These are phyloP conservation scores for Boletus rubescentipes DNA, from an alignment of 768 basidiomycete genomes.

Conservation along the genomic window DNA sequence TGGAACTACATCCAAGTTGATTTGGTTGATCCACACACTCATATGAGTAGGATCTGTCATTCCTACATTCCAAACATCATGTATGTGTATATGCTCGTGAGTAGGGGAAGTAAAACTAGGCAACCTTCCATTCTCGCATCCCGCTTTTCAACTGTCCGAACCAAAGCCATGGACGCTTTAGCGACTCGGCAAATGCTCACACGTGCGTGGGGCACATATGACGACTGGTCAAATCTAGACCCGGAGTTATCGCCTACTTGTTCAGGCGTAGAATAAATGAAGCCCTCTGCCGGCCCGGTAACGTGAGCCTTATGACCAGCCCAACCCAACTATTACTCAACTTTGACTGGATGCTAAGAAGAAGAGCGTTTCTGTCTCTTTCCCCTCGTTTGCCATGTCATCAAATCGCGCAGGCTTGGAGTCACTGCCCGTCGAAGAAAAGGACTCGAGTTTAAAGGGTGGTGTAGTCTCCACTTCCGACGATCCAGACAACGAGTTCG, in stretches of 20 bases:
- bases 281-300: background rate
- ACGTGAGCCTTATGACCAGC: background rate
- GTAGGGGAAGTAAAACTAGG: no score
- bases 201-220: background rate
- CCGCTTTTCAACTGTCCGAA: no score
- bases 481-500: slow-evolving; percentile 45
- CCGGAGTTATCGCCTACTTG: background rate
- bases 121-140: no score
- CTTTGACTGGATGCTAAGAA: background rate
- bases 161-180: no score
- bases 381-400: slow-evolving; percentile 13
- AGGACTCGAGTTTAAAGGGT: background rate
- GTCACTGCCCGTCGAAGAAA: slow-evolving; percentile 5
- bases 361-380: background rate
- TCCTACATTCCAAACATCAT: no score
- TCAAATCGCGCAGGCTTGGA: background rate
- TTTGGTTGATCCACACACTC: no score
- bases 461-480: background rate
- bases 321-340: background rate
- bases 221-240: background rate
- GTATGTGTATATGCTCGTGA: no score
- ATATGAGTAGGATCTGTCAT: no score
- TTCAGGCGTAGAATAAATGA: background rate
- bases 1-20: no score
- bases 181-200: no score